These are phyloP conservation scores for Ascochyta koolunga DNA, from an alignment of 2,329 filamentous ascomycete genomes.

Conservation along the genomic window DNA sequence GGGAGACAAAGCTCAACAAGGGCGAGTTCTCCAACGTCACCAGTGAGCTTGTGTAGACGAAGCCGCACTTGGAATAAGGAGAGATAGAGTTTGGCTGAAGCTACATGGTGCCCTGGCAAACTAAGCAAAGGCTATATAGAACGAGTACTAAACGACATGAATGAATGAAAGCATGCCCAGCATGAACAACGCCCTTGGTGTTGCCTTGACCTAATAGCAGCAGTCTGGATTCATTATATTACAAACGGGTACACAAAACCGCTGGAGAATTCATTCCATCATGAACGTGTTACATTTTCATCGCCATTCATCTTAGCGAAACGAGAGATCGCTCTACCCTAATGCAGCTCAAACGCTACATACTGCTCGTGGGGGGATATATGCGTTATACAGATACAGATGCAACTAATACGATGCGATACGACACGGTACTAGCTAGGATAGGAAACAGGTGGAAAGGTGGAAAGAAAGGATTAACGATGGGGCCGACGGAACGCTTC, in stretches of 20 bases:
- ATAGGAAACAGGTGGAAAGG: conserved; percentile 1
- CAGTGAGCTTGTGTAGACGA: conserved; percentile 67
- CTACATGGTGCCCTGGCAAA: neutral
- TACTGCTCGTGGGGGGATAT: conserved; percentile 13
- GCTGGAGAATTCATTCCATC: neutral
- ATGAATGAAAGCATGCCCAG: conserved; percentile 18
- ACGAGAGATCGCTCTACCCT: conserved; percentile 2
- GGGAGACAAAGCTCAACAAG: conserved; percentile 98
- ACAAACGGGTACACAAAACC: neutral
- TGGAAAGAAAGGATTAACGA: conserved; percentile 6
- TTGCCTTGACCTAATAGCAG: no score
- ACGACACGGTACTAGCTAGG: conserved; percentile 1
- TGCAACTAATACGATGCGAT: neutral
- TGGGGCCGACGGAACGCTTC: conserved; percentile 44
- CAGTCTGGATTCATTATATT: no score
- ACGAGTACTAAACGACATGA: conserved; percentile 13
- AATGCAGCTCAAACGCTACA: neutral
- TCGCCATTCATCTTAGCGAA: conserved; percentile 3
- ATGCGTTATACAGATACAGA: conserved; percentile 16
- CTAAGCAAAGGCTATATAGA: neutral
- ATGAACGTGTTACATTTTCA: neutral
- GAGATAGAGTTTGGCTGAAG: neutral
- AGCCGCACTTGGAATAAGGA: neutral
- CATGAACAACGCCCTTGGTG: neutral
- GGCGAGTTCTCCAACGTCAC: conserved; percentile 98